Evolutionary conservation across 2,329 filamentous ascomycete genomes (phyloP), one percentile per base, ranked within the genome.

Genomic region (Apiospora hydei): DNA sequence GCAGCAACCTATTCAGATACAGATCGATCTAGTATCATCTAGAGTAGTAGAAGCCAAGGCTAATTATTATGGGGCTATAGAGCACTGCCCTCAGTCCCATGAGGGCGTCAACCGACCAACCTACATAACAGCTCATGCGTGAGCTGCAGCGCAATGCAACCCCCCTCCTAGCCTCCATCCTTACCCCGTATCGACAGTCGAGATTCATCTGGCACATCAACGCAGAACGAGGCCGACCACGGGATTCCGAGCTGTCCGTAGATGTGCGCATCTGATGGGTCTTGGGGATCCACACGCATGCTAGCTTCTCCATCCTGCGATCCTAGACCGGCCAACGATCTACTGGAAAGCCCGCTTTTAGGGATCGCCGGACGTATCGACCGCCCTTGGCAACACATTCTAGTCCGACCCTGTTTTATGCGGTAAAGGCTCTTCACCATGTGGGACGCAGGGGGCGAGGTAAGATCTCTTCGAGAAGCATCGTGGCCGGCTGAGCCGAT

Each of bases 391-490:
- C 53, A 34, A 61, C 18, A 34, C 18, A 3, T 26, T 4, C 21
- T 6, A 38, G 30, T 38, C 11, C 30, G 53, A n/a, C 34, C 57
- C 57, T 64, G 34, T 64, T 64, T 64, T 41, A 34, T 41, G 57
- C 57, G 57, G 18, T n/a, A 64, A 64, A 41, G 53, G n/a, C 30
- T 41, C 57, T 64, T 64, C 57, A n/a, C 30, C 57, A 64, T 41
- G 57, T 64, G 57, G 57, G 34, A 41, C 21, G 11, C 21, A 11
- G 8, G 34, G 51, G 30, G 34, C 57, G 7, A 64, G 34, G 41
- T 41, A 16, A 64, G 57, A 64, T 41, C 30, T 64, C 34, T 41
- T n/a, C 18, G 49, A 64, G 10, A 41, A 4, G 4, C 2, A 64
- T 64, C 57, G 34, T 64, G 30, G 18, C 57, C 34, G 30, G 21